These are phyloP conservation scores for Cystobasidium slooffiae DNA, from an alignment of 1,284 basidiomycete genomes.

Conservation along the genomic window DNA sequence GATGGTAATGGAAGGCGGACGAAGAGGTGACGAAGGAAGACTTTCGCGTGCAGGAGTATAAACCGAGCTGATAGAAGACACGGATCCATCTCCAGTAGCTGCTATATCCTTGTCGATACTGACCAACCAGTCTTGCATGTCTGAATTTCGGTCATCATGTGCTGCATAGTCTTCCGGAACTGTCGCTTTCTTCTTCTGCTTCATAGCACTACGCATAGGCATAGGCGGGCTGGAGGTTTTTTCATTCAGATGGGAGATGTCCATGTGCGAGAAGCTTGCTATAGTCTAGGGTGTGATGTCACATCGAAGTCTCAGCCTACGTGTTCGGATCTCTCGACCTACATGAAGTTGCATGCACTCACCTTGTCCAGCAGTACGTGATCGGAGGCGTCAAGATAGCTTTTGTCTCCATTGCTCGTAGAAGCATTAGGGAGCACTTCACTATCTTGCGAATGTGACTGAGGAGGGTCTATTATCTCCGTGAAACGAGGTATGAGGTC, in stretches of 20 bases:
- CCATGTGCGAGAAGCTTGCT: background rate
- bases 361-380: background rate
- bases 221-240: background rate
- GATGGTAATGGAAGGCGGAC: constrained; percentile 12
- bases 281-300: background rate
- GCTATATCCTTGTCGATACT: constrained; percentile 19
- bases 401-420: background rate
- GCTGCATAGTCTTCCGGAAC: background rate
- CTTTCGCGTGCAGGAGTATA: background rate
- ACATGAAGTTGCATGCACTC: background rate
- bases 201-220: no score
- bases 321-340: no score
- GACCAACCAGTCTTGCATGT: constrained; percentile 20
- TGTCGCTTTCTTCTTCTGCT: no score
- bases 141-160: background rate
- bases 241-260: background rate
- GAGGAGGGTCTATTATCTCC: background rate
- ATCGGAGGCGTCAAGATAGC: background rate
- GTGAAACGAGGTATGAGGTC: constrained; percentile 22
- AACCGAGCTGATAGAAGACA: background rate
- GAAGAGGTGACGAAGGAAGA: background rate
- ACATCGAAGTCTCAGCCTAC: no score
- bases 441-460: background rate
- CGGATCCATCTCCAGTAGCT: background rate
- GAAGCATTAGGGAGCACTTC: background rate